Evolutionary conservation across 2,329 filamentous ascomycete genomes (phyloP).

Genomic region (Gnomoniopsis sp.): DNA sequence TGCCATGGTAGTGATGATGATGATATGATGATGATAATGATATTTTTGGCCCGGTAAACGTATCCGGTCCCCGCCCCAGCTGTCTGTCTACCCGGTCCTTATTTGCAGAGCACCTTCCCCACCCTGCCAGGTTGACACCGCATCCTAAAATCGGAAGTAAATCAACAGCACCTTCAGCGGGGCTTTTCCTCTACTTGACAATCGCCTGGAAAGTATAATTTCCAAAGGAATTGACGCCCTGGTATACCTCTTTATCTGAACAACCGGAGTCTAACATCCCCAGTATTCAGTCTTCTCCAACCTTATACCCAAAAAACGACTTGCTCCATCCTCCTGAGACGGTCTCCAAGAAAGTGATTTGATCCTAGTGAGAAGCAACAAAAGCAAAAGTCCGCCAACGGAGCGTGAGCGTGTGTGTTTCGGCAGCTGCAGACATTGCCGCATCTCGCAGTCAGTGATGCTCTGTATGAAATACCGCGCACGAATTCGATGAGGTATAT

Average conservation of each 20-base stretch:
- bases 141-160: not conserved
- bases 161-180: not conserved
- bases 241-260: not conserved
- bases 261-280: not conserved
- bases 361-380: not conserved
- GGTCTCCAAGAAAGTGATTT: not conserved
- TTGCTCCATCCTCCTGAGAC: not conserved
- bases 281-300: not conserved
- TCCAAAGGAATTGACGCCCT: not conserved
- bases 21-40: not conserved
- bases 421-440: not conserved
- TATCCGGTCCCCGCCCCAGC: not conserved
- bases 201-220: not conserved
- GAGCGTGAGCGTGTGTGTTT: not conserved
- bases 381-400: not conserved
- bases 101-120: not conserved
- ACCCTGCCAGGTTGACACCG: not conserved
- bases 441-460: conserved; percentile 6
- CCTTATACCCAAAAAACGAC: not conserved
- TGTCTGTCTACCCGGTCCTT: too few species aligned
- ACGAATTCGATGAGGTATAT: conserved; percentile 13
- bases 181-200: not conserved
- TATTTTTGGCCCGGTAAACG: not conserved
- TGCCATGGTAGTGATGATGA: not conserved
- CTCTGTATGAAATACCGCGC: not conserved